Base-by-base conservation (phyloP, 2,329 filamentous ascomycete species). In the Xylariales sp. region DNA sequence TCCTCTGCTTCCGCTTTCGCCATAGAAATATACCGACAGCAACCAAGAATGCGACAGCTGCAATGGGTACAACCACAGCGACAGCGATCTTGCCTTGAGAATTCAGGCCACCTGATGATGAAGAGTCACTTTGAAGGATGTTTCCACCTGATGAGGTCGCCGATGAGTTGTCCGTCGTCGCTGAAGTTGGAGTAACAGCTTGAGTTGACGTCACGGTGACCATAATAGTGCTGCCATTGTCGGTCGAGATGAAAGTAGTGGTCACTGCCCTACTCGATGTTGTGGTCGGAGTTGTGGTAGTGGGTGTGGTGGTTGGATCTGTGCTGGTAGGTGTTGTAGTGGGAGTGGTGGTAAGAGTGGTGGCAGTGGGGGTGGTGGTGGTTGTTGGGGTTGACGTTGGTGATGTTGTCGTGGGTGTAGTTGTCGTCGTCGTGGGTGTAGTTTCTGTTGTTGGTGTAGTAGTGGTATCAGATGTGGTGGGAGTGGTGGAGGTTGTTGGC, bases 51-150 rank as follows among this genome's bases (percentile, higher is more conserved):
- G 88, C 88, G 27, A 97, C 88, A 2, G 84, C 88, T 1, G 82
- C 88, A 36, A 98, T 91, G 4, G 93, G 93, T 2, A 97, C 86
- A 5, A 96, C 88, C 1, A 98, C 93, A 3, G 90, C 91, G 38
- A 97, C 82, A 6, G 93, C 91, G 47, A 95, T 95, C 52, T 79
- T 90, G 35, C 84, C 84, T 24, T 75, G 73, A 35, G 74, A 73
- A 50, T 60, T 68, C 6, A 90, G 65, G 9, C 22, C 22, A 1
- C 55, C 53, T 10, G 58, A 52, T 2, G 31, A 42, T 11, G 44
- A 24, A 37, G 21, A 22, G n/a, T 31, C 34, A 6, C 49, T 40
- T 3, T 48, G 42, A 34, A 51, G 51, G 9, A 56, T 42, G 11
- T 43, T 34, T 9, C 50, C 51, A 14, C 46, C 42, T 6, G 52